A percentile compares a stretch with the other conserved stretches of the same genome.
Conservation (phyloP, 2,329 filamentous ascomycete genomes). For the Epichloe festucae region DNA sequence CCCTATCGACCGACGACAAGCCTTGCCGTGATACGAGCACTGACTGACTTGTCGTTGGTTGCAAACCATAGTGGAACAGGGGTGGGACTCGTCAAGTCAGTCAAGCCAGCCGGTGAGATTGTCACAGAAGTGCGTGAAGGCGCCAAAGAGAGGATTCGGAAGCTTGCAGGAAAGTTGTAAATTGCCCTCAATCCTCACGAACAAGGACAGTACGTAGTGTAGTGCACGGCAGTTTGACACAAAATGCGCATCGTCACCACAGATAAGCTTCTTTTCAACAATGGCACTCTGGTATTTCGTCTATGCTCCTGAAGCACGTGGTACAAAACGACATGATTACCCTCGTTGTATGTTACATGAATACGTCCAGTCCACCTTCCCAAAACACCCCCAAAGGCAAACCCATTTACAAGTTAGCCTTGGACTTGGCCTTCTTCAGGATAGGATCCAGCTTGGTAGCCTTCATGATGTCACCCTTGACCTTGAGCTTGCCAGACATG, state of each 20-base stretch:
- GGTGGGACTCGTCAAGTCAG: constrained; percentile 30
- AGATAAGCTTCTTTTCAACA: not conserved
- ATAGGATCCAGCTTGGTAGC: constrained; percentile 92
- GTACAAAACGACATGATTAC: constrained; percentile 2
- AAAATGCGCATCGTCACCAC: not conserved
- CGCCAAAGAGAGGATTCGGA: constrained; percentile 21
- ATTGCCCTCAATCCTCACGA: too few species aligned
- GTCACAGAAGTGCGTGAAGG: constrained; percentile 27
- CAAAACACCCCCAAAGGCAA: not conserved
- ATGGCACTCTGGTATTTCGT: constrained; percentile 5
- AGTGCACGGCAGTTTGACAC: too few species aligned
- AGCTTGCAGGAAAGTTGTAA: constrained; percentile 10
- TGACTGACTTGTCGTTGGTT: not conserved
- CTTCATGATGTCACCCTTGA: constrained; percentile 98
- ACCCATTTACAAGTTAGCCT: constrained; percentile 63
- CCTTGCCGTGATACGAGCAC: too few species aligned
- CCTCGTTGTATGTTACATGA: constrained; percentile 3
- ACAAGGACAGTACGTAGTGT: too few species aligned
- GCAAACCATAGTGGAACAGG: constrained; percentile 24
- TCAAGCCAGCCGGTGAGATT: constrained; percentile 28
- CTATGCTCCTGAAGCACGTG: constrained; percentile 7
- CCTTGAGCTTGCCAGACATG: constrained; percentile 97
- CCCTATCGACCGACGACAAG: not conserved
- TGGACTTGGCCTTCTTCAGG: constrained; percentile 72
- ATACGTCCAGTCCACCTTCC: not conserved